Base-by-base conservation (phyloP, 1,284 basidiomycete species). In the Wallemia ichthyophaga region DNA sequence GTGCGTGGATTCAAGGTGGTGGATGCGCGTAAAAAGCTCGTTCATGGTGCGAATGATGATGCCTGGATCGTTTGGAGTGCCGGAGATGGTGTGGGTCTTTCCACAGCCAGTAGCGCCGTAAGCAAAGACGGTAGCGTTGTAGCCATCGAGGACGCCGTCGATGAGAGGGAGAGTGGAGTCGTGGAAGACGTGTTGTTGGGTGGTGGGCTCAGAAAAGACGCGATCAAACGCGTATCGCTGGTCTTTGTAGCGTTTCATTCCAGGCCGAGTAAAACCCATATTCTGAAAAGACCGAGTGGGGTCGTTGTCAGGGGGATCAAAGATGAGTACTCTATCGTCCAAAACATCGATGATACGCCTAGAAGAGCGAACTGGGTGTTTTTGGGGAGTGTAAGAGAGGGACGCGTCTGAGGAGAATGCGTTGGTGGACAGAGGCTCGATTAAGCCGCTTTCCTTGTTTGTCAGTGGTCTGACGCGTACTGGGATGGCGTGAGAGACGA, bases 41-140 rank as follows among this genome's bases (percentile, higher is more conserved):
- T 85, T 79, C 89, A 95, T 95, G n/a, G 88, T 85, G 60, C 85
- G 76, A 69, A 94, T 88, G 68, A 95, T 92, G 65, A 94, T 81
- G 26, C 91, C 91, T 17, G 88, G 85, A 68, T 91, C 83, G 21
- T 71, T 67, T 58, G 83, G 80, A 26, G 82, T 82, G 61, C 91
- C 91, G 66, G 87, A 92, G 68, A 95, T 94, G 26, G 91, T 96
- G 69, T 95, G 88, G 11, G 91, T 96, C 71, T 96, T 96, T 61
- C 91, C 91, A 68, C 91, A 95, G 19, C 91, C 91, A 13, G 91
- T 95, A 21, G 91, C 91, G 33, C 91, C 91, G 69, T 96, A 94
- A 1, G 91, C 91, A 73, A 96, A 95, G 7, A 92, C 84, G 5
- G 91, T 96, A 28, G 88, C 83, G 66, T 96, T 94, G 71, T 80